Evolutionary conservation across 202 grass and related monocot species (phyloP).

Genomic region (Cymbopogon flexuosus): DNA sequence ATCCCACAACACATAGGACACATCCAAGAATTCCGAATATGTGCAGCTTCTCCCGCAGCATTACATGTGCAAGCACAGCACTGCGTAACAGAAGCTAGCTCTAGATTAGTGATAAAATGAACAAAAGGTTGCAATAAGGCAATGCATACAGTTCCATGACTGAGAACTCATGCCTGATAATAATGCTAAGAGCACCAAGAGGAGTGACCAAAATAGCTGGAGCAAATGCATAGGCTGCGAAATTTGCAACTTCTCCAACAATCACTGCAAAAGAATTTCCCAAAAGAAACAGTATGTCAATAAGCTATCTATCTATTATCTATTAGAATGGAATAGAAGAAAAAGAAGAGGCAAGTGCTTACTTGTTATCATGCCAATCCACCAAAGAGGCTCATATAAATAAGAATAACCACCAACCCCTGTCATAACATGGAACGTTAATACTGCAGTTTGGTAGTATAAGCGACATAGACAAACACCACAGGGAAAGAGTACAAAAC

Average conservation of each 20-base stretch:
- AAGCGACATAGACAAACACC: not conserved
- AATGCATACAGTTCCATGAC: not conserved
- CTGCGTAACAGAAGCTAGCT: slow-evolving; percentile 25
- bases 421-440: slow-evolving; percentile 35
- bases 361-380: slow-evolving; percentile 76
- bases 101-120: not conserved
- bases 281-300: not conserved
- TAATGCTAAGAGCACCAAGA: slow-evolving; percentile 91
- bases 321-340: not conserved
- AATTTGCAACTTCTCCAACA: slow-evolving; percentile 84
- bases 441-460: not conserved
- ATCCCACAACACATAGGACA: slow-evolving; percentile 73
- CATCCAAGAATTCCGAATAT: slow-evolving; percentile 79
- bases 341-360: not conserved
- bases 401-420: slow-evolving; percentile 67
- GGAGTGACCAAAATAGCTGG: slow-evolving; percentile 88
- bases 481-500: not conserved
- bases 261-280: slow-evolving; percentile 50
- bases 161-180: slow-evolving; percentile 52
- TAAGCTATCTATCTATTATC: not conserved
- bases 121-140: not conserved
- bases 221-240: slow-evolving; percentile 82
- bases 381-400: slow-evolving; percentile 70
- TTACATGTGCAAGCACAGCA: slow-evolving; percentile 65
- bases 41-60: slow-evolving; percentile 67